Conservation (phyloP, 331 rosid genomes). For the Quercus phellos region DNA sequence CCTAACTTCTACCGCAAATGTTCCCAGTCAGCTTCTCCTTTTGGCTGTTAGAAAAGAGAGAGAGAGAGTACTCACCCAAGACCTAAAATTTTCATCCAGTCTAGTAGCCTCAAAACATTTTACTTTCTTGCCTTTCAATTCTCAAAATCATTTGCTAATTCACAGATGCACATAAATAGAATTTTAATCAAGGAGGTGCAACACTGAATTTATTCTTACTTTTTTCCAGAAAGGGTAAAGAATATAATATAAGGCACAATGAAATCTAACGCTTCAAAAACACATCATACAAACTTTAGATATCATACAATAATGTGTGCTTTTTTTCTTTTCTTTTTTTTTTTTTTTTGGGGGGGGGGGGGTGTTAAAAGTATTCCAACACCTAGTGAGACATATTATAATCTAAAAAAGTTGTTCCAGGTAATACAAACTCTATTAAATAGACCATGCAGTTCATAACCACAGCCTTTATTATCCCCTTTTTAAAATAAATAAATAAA, state of each 20-base stretch:
- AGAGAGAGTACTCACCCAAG: background rate
- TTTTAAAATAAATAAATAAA: background rate
- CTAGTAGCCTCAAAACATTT: background rate
- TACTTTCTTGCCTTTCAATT: background rate
- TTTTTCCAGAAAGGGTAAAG: background rate
- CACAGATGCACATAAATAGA: background rate
- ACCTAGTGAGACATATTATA: background rate
- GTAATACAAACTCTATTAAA: constrained; percentile 5
- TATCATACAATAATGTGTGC: background rate
- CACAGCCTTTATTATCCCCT: constrained; percentile 10
- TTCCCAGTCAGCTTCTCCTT: constrained; percentile 17
- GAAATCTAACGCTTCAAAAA: constrained; percentile 5
- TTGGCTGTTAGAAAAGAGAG: constrained; percentile 7
- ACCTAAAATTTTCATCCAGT: constrained; percentile 18
- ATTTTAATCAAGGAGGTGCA: background rate
- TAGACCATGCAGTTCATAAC: constrained; percentile 5
- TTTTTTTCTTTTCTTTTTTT: background rate
- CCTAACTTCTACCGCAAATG: constrained; percentile 17
- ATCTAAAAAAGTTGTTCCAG: background rate
- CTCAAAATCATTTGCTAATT: background rate
- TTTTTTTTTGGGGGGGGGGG: background rate
- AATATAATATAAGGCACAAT: background rate
- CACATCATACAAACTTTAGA: constrained; percentile 21
- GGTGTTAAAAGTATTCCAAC: background rate
- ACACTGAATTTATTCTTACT: background rate